These are phyloP conservation scores for Albizia julibrissin DNA, from an alignment of 306 rosid species.

Conservation along the genomic window DNA sequence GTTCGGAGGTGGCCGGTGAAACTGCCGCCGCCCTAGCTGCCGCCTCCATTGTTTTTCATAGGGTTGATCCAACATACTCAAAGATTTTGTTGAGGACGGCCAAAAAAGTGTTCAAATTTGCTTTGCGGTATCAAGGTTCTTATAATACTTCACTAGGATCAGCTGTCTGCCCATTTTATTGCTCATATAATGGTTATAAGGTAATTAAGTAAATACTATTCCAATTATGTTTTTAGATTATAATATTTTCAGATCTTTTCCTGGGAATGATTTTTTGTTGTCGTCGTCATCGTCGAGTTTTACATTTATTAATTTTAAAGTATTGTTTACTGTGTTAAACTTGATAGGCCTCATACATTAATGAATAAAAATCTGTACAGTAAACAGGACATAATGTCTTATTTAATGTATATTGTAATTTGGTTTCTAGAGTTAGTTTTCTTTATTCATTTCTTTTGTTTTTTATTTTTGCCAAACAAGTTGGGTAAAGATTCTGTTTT, in stretches of 20 bases:
- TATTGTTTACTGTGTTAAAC: background rate
- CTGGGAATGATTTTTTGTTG: background rate
- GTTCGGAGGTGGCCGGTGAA: slow-evolving; percentile 93
- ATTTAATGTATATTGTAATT: background rate
- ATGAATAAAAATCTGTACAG: background rate
- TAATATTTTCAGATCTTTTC: background rate
- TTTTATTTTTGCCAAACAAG: background rate
- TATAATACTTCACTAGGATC: slow-evolving; percentile 79
- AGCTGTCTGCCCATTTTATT: background rate
- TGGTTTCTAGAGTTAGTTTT: background rate
- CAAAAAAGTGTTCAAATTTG: slow-evolving; percentile 71
- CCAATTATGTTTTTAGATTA: background rate
- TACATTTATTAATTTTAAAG: background rate
- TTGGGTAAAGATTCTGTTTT: background rate
- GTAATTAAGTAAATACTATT: background rate
- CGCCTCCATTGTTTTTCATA: slow-evolving; percentile 77
- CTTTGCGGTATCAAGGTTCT: slow-evolving; percentile 65
- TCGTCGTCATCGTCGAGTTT: background rate
- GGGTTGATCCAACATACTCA: slow-evolving; percentile 68
- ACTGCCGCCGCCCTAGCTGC: slow-evolving; percentile 90
- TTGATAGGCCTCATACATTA: background rate
- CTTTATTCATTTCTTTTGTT: no score
- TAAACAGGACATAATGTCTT: background rate
- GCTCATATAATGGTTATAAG: background rate
- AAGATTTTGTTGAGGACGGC: slow-evolving; percentile 58